These are phyloP conservation scores for Paralagenidium karlingii DNA, from an alignment of 352 stramenopile genomes.

Conservation along the genomic window DNA sequence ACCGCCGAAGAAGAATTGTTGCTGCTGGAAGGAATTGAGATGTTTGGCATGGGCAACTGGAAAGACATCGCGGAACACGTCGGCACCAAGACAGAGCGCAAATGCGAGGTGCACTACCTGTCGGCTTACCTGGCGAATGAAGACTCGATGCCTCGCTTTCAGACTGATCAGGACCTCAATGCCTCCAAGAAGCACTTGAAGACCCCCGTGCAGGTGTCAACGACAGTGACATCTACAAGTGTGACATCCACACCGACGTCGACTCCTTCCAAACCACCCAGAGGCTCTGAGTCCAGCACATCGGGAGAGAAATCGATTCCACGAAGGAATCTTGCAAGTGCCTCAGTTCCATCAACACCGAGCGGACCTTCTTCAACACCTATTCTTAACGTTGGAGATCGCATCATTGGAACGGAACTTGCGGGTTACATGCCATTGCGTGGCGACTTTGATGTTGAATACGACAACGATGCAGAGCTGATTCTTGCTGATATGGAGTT, in stretches of 20 bases:
- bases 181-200: constrained; percentile 11
- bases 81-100: constrained; percentile 72
- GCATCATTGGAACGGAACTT: constrained; percentile 36
- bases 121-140: constrained; percentile 49
- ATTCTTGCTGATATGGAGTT: constrained; percentile 95
- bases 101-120: constrained; percentile 86
- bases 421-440: constrained; percentile 94
- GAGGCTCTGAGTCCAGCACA: no score
- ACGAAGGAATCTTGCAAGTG: no score
- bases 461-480: constrained; percentile 95
- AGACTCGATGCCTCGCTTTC: constrained; percentile 51
- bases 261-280: no score
- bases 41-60: constrained; percentile 97
- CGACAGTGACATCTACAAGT: background rate
- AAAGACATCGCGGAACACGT: constrained; percentile 85
- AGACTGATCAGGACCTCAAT: constrained; percentile 20
- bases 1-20: constrained; percentile 93
- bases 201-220: constrained; percentile 3
- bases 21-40: constrained; percentile 92
- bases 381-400: constrained; percentile 7
- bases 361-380: background rate
- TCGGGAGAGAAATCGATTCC: background rate
- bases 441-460: constrained; percentile 97
- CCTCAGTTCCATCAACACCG: background rate
- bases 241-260: background rate